A percentile compares a stretch with the other conserved stretches of the same genome.
These are phyloP conservation scores for Rhodotorula graminis DNA, from an alignment of 768 basidiomycete species.

Conservation along the genomic window DNA sequence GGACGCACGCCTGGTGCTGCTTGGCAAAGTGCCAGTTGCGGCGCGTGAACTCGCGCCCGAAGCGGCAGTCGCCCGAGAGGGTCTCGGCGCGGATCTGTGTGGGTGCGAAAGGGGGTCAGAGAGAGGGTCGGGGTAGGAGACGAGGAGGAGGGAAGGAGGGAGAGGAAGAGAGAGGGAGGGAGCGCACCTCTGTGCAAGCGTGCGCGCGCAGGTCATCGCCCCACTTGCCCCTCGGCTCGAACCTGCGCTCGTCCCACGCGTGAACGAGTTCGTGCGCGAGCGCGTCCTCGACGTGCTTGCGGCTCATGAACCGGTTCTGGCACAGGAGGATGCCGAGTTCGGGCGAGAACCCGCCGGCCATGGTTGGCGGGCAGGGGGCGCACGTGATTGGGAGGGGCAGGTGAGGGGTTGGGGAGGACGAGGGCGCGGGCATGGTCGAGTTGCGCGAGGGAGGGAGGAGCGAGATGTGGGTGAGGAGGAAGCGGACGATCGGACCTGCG, in stretches of 20 bases:
- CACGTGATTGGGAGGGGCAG: slow-evolving; percentile 72
- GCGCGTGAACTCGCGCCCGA: slow-evolving; percentile 70
- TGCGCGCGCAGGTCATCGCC: slow-evolving; percentile 74
- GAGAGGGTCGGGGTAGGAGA: not conserved
- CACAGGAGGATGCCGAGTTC: slow-evolving; percentile 78
- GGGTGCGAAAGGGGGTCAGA: not conserved
- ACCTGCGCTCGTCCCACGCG: slow-evolving; percentile 90
- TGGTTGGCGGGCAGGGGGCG: slow-evolving; percentile 68
- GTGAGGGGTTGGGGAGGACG: slow-evolving; percentile 48
- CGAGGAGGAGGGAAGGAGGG: too few relatives aligned
- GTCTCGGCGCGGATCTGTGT: slow-evolving; percentile 87
- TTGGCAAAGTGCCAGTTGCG: slow-evolving; percentile 77
- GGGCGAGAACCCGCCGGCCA: slow-evolving; percentile 76
- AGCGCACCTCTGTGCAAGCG: slow-evolving; percentile 87
- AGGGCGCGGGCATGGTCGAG: slow-evolving; percentile 45
- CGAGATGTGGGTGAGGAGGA: slow-evolving; percentile 87
- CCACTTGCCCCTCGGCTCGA: slow-evolving; percentile 76
- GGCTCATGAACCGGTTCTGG: slow-evolving; percentile 71
- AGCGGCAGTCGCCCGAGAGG: slow-evolving; percentile 87
- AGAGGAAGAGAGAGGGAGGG: not conserved
- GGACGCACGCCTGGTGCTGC: slow-evolving; percentile 94
- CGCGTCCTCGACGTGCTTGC: slow-evolving; percentile 87
- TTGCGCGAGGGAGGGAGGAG: slow-evolving; percentile 47
- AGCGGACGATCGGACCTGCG: slow-evolving; percentile 75
- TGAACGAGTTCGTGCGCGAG: slow-evolving; percentile 90